Percentiles rank a stretch among this genome's conserved stretches.
These are phyloP conservation scores for Rosa hybrid DNA, from an alignment of 331 rosid genomes.

Conservation along the genomic window DNA sequence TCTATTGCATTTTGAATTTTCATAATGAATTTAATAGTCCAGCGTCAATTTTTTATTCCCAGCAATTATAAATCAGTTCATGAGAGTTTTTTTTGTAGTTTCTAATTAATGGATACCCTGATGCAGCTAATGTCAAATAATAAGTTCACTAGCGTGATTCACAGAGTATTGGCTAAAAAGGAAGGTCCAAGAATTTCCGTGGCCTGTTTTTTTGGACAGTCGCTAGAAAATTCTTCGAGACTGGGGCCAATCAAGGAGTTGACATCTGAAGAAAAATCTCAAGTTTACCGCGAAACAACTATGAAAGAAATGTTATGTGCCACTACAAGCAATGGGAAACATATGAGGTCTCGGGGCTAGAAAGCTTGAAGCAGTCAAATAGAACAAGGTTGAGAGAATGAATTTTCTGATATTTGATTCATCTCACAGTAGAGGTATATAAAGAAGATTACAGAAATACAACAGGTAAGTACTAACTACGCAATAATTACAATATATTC, in stretches of 20 bases:
- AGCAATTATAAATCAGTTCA: too few species aligned
- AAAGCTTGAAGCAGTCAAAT: not conserved
- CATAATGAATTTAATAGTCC: too few species aligned
- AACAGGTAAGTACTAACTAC: too few species aligned
- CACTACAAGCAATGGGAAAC: not conserved
- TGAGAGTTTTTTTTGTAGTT: not conserved
- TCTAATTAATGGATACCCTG: not conserved
- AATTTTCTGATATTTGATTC: too few species aligned
- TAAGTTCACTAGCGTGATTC: not conserved
- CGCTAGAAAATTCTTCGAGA: not conserved
- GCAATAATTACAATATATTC: too few species aligned
- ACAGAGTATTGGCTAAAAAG: constrained; percentile 4
- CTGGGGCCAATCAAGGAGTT: constrained; percentile 24
- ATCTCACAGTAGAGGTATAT: too few species aligned
- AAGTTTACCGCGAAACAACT: constrained; percentile 8
- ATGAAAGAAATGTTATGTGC: not conserved
- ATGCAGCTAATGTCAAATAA: not conserved
- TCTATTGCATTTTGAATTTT: too few species aligned
- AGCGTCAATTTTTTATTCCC: too few species aligned
- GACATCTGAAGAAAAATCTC: constrained; percentile 14
- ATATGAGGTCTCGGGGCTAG: not conserved
- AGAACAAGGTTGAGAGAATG: too few species aligned
- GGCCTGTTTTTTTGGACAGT: not conserved
- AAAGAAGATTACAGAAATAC: too few species aligned
- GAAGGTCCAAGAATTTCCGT: constrained; percentile 11